phyloP scores from a whole-genome alignment of 192 early-diverging fungal genomes.

The Dissophora ornata region DNA sequence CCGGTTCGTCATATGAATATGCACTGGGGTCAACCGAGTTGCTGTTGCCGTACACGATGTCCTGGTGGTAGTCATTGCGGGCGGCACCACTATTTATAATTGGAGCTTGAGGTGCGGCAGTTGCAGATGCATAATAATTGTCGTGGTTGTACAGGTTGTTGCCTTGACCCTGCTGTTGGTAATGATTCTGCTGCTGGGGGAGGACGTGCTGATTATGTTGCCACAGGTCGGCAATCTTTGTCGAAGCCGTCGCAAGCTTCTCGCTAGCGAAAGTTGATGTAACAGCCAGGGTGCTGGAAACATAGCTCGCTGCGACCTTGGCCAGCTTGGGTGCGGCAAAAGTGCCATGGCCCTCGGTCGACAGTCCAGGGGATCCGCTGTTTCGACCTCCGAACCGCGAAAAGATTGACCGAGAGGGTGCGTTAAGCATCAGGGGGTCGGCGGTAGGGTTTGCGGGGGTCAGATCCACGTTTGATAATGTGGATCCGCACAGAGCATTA shows the following conservation, averaged over 20 bases:
- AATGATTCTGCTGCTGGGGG: constrained; percentile 39
- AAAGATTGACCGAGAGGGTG: constrained; percentile 36
- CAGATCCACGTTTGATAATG: background rate
- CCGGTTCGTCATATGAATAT: constrained; percentile 33
- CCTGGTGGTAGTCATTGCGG: background rate
- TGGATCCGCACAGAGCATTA: background rate
- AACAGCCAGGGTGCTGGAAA: constrained; percentile 42
- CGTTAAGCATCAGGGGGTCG: constrained; percentile 26
- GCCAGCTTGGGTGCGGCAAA: constrained; percentile 31
- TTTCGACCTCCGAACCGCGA: constrained; percentile 22
- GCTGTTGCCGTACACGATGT: background rate
- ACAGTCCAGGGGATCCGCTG: background rate
- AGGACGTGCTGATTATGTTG: constrained; percentile 45
- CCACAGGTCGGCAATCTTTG: constrained; percentile 52
- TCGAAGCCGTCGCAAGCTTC: constrained; percentile 39
- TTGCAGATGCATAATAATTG: constrained; percentile 14
- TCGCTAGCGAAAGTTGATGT: constrained; percentile 48
- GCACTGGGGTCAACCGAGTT: background rate
- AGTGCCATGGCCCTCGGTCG: background rate
- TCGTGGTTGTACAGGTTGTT: constrained; percentile 22
- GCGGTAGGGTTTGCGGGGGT: background rate
- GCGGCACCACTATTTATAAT: constrained; percentile 40
- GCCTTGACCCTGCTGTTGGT: constrained; percentile 2
- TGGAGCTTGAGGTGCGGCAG: background rate
- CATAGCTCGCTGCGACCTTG: constrained; percentile 38